A percentile compares a stretch with the other conserved stretches of the same genome.
Evolutionary conservation across 83 land plant species (phyloP).

Genomic region (Thuja plicata): DNA sequence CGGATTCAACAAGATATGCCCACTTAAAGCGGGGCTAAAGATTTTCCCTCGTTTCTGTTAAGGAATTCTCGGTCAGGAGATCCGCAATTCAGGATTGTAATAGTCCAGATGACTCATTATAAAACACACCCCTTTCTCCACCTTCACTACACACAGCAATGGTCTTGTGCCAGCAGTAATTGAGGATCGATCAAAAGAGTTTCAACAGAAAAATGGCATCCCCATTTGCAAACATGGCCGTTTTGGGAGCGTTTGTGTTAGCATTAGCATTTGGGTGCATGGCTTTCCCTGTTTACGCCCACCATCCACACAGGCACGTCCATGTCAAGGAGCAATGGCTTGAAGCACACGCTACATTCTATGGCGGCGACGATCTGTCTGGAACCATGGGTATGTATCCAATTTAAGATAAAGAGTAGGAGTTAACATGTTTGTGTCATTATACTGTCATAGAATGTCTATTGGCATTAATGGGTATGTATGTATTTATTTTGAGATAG

Average conservation of each 20-base stretch:
- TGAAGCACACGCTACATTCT: background rate
- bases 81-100: background rate
- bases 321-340: background rate
- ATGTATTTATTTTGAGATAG: too few relatives aligned
- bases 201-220: background rate
- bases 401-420: too few relatives aligned
- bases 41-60: background rate
- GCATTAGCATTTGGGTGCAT: too few relatives aligned
- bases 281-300: background rate
- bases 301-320: background rate
- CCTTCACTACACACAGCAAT: background rate
- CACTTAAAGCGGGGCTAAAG: background rate
- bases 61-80: background rate
- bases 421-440: too few relatives aligned
- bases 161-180: too few relatives aligned
- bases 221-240: background rate
- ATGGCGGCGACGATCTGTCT: background rate
- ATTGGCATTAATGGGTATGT: too few relatives aligned
- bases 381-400: background rate
- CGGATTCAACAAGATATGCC: background rate
- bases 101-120: background rate
- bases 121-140: background rate
- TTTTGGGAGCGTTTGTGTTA: background rate
- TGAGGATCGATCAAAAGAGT: background rate
- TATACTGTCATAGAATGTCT: too few relatives aligned